Conservation (phyloP, 2,329 filamentous ascomycete genomes). For the Scedosporium aurantiacum region DNA sequence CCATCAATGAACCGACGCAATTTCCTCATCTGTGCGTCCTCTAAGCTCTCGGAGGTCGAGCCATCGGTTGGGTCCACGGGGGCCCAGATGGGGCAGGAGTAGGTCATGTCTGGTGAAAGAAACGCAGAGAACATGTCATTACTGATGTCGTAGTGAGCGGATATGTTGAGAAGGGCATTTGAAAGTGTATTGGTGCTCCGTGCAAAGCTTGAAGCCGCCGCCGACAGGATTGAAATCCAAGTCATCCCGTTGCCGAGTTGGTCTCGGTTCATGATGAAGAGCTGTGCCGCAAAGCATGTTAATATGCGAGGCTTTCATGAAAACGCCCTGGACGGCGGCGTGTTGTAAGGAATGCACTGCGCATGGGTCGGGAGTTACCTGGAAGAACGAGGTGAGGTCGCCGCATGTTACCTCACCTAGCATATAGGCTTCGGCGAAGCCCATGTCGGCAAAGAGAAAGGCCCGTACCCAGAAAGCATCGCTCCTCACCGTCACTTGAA, state of each 20-base stretch:
- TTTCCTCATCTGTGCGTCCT: slow-evolving; percentile 58
- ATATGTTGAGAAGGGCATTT: slow-evolving; percentile 53
- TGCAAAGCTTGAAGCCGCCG: slow-evolving; percentile 46
- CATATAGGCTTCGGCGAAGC: slow-evolving; percentile 65
- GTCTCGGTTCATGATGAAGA: slow-evolving; percentile 61
- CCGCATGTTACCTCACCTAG: slow-evolving; percentile 57
- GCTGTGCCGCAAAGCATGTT: slow-evolving; percentile 23
- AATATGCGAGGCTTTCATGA: neutral
- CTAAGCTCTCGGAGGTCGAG: slow-evolving; percentile 42
- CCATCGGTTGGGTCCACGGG: slow-evolving; percentile 17
- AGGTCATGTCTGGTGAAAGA: slow-evolving; percentile 65
- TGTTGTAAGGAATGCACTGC: no score
- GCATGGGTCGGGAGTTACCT: slow-evolving; percentile 27
- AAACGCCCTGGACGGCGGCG: no score
- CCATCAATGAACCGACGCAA: slow-evolving; percentile 54
- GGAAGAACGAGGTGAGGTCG: slow-evolving; percentile 58
- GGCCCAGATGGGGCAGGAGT: slow-evolving; percentile 58
- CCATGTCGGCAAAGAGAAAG: slow-evolving; percentile 63
- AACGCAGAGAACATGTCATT: slow-evolving; percentile 69
- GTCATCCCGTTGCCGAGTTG: slow-evolving; percentile 54
- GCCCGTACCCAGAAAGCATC: slow-evolving; percentile 62
- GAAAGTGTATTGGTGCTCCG: slow-evolving; percentile 45
- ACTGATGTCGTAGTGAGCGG: slow-evolving; percentile 64
- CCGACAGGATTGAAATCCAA: slow-evolving; percentile 46
- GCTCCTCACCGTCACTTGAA: slow-evolving; percentile 49